phyloP scores from a whole-genome alignment of 768 basidiomycete genomes.

The Phanerochaete carnosa region DNA sequence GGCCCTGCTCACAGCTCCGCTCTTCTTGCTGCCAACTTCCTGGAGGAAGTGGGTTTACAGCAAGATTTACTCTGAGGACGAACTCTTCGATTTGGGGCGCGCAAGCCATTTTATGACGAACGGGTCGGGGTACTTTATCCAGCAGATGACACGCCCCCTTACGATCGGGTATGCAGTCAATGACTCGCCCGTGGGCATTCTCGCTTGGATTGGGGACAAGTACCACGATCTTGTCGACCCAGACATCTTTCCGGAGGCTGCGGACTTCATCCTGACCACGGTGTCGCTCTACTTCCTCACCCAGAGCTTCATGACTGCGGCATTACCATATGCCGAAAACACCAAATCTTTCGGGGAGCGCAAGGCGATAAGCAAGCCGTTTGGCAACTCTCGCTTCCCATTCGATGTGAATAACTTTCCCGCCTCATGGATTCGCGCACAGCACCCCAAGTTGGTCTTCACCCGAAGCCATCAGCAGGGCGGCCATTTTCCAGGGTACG shows the following conservation, averaged over 20 bases:
- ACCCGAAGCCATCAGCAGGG: constrained; percentile 4
- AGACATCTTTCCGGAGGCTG: constrained; percentile 4
- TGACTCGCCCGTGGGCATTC: constrained; percentile 25
- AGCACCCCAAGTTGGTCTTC: constrained; percentile 4
- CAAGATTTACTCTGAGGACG: constrained; percentile 11
- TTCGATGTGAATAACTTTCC: constrained; percentile 7
- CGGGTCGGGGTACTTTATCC: constrained; percentile 8
- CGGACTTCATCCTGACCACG: constrained; percentile 17
- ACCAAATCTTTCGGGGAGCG: not conserved
- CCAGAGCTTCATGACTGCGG: constrained; percentile 18
- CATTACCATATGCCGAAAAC: constrained; percentile 19
- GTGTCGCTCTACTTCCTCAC: constrained; percentile 26
- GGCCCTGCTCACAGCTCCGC: constrained; percentile 10
- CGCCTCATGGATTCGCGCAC: constrained; percentile 2
- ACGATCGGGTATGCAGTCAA: constrained; percentile 24
- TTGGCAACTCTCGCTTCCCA: constrained; percentile 2
- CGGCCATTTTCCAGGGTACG: constrained; percentile 10
- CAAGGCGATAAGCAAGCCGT: constrained; percentile 1
- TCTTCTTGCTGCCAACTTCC: constrained; percentile 9
- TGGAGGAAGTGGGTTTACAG: constrained; percentile 13
- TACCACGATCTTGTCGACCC: constrained; percentile 15
- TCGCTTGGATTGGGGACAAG: constrained; percentile 24
- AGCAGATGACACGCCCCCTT: constrained; percentile 16
- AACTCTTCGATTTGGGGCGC: constrained; percentile 8
- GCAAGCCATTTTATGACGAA: not conserved